Evolutionary conservation across 805 yeast species (phyloP).

Genomic region (Pichia phayaonensis): DNA sequence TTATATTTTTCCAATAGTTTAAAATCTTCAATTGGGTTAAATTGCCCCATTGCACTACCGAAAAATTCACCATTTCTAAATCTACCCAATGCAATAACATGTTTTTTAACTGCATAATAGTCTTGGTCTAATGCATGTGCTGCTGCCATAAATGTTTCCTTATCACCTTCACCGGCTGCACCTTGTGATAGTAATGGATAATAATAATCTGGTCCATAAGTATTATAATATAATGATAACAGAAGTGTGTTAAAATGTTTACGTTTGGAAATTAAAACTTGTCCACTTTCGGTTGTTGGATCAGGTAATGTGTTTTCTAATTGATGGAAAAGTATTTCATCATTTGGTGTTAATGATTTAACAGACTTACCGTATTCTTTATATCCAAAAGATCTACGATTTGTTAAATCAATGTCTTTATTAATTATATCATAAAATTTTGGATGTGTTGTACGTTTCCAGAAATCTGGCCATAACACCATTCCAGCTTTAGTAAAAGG

Average conservation of each 20-base stretch:
- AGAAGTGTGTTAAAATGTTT: conserved; percentile 46
- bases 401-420: conserved; percentile 25
- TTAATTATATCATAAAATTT: conserved; percentile 42
- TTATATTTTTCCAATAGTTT: conserved; percentile 23
- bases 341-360: conserved; percentile 43
- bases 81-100: conserved; percentile 50
- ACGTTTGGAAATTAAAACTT: conserved; percentile 47
- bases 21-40: conserved; percentile 58
- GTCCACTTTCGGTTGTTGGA: conserved; percentile 61
- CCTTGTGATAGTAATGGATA: conserved; percentile 45
- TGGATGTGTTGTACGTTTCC: conserved; percentile 61
- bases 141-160: conserved; percentile 49
- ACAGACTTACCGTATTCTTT: conserved; percentile 11
- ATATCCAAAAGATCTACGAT: conserved; percentile 6
- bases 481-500: conserved; percentile 44
- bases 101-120: conserved; percentile 52
- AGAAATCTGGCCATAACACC: conserved; percentile 64
- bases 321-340: conserved; percentile 45
- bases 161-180: conserved; percentile 49
- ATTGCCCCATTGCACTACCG: conserved; percentile 76
- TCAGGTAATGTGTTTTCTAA: conserved; percentile 55
- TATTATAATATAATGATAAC: conserved; percentile 51
- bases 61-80: conserved; percentile 35
- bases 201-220: conserved; percentile 50
- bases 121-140: conserved; percentile 50